Base-by-base conservation (phyloP, 2,329 filamentous ascomycete species). In the Phaeosphaeriaceae sp. region DNA sequence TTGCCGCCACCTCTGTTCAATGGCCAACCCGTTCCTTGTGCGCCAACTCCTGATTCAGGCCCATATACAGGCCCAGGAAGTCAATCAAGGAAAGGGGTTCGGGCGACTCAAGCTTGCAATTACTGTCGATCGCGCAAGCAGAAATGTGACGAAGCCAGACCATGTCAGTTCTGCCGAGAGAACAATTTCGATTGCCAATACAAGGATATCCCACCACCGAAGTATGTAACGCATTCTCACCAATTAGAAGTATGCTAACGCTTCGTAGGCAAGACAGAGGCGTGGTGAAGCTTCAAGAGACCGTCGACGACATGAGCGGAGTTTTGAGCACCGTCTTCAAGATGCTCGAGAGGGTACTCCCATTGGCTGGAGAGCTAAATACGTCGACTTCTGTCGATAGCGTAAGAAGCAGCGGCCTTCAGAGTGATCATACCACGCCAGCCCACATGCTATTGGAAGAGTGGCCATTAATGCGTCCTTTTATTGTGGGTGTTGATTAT, bases 151-250 rank as follows among this genome's bases (percentile, higher is more conserved):
- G 72, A 76, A 56, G 62, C 66, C 8, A 60, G 71, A 37, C 73
- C 73, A 4, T 76, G 73, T 50, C 64, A 70, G 46, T 85, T 86
- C 64, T 99, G 94, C 72, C 88, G 88, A 63, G 92, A 97, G 61
- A 95, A 95, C 69, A 87, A 83, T 58, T 81, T 91, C 23, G 82
- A 86, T 45, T 99, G 94, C 77, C 87, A 90, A 72, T 97, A 97
- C 73, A 87, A 92, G 58, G 92, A 97, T 67, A 88, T 94, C 4
- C 89, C 91, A 17, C 91, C 91, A 13, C 94, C 95, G 68, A 93
- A 95, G 90, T 96, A 81, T 71, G 88, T 37, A 23, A 9, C 16
- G 4, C 4, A 26, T 26, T 17, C 20, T 9, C 8, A 29, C 16
- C 33, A 34, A 16, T n/a, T 17, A 7, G 32, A 26, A 5, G 23